Conservation (phyloP, 768 basidiomycete species). For the Psilocybe cyanescens region DNA sequence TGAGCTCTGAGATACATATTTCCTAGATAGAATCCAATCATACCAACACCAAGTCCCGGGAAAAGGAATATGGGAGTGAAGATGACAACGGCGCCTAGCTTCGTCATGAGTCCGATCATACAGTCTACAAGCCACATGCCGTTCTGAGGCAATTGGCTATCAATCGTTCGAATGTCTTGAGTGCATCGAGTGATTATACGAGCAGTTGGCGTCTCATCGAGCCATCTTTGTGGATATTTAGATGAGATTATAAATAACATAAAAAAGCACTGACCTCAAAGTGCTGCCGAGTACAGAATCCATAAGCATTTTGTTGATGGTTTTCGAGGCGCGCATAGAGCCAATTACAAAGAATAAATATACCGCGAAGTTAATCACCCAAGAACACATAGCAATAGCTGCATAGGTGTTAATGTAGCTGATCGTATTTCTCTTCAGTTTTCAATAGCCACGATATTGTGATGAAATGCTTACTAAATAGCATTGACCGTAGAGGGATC, state of each 20-base stretch:
- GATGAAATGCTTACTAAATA: constrained; percentile 33
- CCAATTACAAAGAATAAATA: constrained; percentile 7
- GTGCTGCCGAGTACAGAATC: constrained; percentile 21
- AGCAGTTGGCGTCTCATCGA: constrained; percentile 24
- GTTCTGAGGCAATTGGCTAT: constrained; percentile 38
- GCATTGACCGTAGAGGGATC: constrained; percentile 34
- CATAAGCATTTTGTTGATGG: constrained; percentile 11
- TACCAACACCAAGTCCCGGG: constrained; percentile 42
- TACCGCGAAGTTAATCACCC: background rate
- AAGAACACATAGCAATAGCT: constrained; percentile 10
- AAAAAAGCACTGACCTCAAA: constrained; percentile 6
- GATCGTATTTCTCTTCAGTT: background rate
- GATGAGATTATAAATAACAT: constrained; percentile 15
- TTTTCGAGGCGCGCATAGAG: constrained; percentile 8
- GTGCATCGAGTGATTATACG: constrained; percentile 22
- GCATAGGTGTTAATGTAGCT: constrained; percentile 39
- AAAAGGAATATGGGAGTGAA: constrained; percentile 48
- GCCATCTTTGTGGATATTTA: constrained; percentile 27
- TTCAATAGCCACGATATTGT: background rate
- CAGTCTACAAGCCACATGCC: constrained; percentile 32
- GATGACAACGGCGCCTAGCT: constrained; percentile 43
- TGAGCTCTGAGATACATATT: constrained; percentile 47
- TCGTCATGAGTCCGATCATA: constrained; percentile 37
- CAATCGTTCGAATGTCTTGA: constrained; percentile 44
- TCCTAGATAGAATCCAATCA: constrained; percentile 44